Evolutionary conservation across 202 grass and related monocot genomes (phyloP).

Genomic region (Dendrocalamus latiflorus): DNA sequence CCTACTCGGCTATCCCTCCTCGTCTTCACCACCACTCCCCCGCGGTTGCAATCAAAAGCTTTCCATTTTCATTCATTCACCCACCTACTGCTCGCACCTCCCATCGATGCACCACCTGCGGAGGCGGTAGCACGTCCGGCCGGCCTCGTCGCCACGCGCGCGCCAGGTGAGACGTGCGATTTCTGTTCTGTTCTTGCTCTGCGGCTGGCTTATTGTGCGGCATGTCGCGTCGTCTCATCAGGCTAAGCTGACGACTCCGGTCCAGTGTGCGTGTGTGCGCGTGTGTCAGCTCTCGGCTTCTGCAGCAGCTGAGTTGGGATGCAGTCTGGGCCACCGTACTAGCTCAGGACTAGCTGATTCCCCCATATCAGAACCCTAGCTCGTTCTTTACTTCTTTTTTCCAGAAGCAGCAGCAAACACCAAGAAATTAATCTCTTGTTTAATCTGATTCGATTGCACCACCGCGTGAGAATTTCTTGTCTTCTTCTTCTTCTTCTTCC

Average conservation of each 20-base stretch:
- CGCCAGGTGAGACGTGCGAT: constrained; percentile 16
- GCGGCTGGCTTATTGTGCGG: not conserved
- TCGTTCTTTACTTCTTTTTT: not conserved
- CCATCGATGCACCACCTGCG: not conserved
- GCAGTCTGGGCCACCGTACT: constrained; percentile 12
- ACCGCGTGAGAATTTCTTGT: too few species aligned
- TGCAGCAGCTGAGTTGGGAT: constrained; percentile 9
- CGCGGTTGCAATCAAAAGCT: not conserved
- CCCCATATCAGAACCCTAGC: constrained; percentile 26
- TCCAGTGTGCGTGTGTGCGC: not conserved
- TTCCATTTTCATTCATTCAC: not conserved
- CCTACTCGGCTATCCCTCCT: not conserved
- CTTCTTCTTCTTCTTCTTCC: too few species aligned
- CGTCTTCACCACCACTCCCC: not conserved
- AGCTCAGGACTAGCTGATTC: constrained; percentile 17
- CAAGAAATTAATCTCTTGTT: constrained; percentile 2
- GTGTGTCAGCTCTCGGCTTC: constrained; percentile 20
- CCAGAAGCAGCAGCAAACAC: not conserved
- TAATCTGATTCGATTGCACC: not conserved
- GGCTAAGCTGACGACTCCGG: not conserved
- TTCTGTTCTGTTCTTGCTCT: not conserved
- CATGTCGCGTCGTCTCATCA: not conserved
- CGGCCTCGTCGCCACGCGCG: not conserved
- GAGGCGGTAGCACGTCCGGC: not conserved
- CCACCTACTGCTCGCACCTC: not conserved